phyloP scores from a whole-genome alignment of 1,139 yeast species.

The Sugiyamaella grinbergsii region DNA sequence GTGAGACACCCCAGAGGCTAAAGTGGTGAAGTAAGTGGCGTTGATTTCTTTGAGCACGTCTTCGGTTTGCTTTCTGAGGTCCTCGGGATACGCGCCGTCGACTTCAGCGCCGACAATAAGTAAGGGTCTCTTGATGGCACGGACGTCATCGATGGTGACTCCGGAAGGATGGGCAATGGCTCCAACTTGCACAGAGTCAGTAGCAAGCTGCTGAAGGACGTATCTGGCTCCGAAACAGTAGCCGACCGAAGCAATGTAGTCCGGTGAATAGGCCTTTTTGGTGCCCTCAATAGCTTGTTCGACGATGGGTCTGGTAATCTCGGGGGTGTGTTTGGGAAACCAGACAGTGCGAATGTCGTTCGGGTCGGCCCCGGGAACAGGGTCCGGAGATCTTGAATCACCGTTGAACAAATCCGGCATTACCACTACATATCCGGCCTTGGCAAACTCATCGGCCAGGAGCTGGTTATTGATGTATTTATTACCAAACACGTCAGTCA shows the following conservation, averaged over 20 bases:
- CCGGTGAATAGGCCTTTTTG: constrained; percentile 51
- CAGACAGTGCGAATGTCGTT: constrained; percentile 47
- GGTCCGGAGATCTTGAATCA: constrained; percentile 49
- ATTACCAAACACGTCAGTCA: constrained; percentile 72
- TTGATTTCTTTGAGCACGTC: constrained; percentile 52
- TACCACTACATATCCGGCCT: constrained; percentile 63
- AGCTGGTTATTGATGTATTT: constrained; percentile 56
- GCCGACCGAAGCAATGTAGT: constrained; percentile 64
- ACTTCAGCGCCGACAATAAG: constrained; percentile 70
- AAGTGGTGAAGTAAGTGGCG: constrained; percentile 58
- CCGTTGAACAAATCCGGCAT: constrained; percentile 72
- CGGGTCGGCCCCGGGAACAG: constrained; percentile 39
- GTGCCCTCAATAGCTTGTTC: constrained; percentile 48
- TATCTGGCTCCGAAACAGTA: constrained; percentile 85
- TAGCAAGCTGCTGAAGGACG: constrained; percentile 55
- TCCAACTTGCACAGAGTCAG: constrained; percentile 53
- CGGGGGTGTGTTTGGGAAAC: constrained; percentile 57
- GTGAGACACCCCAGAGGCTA: constrained; percentile 65
- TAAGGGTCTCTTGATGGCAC: constrained; percentile 61
- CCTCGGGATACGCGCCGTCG: constrained; percentile 65
- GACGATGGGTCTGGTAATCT: constrained; percentile 47
- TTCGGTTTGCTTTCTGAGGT: constrained; percentile 63
- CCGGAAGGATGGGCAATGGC: constrained; percentile 84
- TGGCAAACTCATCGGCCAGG: constrained; percentile 72
- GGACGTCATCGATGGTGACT: constrained; percentile 66